phyloP scores from a whole-genome alignment of 2,329 filamentous ascomycete species.

The Lachnellula subtilissima region DNA sequence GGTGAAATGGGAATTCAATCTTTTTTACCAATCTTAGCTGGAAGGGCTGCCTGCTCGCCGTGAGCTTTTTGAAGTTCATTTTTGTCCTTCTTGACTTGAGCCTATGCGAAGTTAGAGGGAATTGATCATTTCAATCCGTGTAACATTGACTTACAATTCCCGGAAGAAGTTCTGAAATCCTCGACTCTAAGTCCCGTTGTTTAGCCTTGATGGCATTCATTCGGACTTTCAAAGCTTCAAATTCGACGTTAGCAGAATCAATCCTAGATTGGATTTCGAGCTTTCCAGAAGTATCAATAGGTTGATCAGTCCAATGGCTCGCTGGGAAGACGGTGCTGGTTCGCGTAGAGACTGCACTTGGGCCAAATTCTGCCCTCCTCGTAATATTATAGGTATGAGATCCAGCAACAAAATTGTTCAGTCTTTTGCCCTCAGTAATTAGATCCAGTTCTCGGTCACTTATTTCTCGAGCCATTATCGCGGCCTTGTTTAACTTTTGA shows the following conservation, averaged over 20 bases:
- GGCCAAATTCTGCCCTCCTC: conserved; percentile 76
- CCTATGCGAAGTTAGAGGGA: conserved; percentile 33
- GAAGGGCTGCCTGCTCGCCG: conserved; percentile 61
- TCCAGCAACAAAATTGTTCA: conserved; percentile 68
- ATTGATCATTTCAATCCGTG: background rate
- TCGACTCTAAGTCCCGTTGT: conserved; percentile 26
- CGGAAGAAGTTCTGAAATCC: conserved; percentile 36
- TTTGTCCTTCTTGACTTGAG: conserved; percentile 57
- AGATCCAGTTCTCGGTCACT: conserved; percentile 62
- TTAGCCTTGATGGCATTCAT: conserved; percentile 8
- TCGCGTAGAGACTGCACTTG: conserved; percentile 63
- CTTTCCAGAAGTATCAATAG: conserved; percentile 64
- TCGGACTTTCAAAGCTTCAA: conserved; percentile 23
- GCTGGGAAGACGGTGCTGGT: conserved; percentile 59
- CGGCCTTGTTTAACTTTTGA: conserved; percentile 65
- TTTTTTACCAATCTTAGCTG: conserved; percentile 62
- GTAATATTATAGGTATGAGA: conserved; percentile 58
- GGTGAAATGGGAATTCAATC: background rate
- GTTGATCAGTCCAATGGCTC: conserved; percentile 70
- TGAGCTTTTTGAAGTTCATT: conserved; percentile 60
- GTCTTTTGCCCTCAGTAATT: conserved; percentile 50
- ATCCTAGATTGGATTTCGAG: conserved; percentile 53
- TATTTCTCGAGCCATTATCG: conserved; percentile 59
- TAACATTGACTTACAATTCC: background rate
- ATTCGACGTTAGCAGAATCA: conserved; percentile 21